Percentiles rank a stretch among this genome's conserved stretches.
Evolutionary conservation across 2,329 filamentous ascomycete species (phyloP).

Genomic region (Thyridium curvatum): DNA sequence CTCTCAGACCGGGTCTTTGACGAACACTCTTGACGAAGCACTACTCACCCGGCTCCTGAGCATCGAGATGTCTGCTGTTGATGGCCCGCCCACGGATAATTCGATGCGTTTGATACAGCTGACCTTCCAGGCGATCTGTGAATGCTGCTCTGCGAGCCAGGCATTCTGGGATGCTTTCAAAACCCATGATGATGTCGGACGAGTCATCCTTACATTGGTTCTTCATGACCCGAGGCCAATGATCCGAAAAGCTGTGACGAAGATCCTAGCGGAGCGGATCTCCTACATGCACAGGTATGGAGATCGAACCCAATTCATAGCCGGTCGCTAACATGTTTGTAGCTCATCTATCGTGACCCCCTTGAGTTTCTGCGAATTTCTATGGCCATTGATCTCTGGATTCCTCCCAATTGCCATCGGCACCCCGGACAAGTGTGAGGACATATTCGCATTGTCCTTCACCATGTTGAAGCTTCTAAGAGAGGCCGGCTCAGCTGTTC

Average conservation of each 20-base stretch:
- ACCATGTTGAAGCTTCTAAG: conserved; percentile 33
- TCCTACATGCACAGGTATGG: conserved; percentile 6
- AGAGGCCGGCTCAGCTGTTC: conserved; percentile 18
- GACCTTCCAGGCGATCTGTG: conserved; percentile 31
- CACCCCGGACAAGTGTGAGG: conserved; percentile 29
- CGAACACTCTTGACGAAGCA: conserved; percentile 14
- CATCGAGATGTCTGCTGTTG: conserved; percentile 16
- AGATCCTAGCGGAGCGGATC: conserved; percentile 23
- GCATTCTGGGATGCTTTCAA: conserved; percentile 32
- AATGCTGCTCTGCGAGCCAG: conserved; percentile 28
- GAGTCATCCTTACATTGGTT: conserved; percentile 26
- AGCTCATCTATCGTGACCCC: conserved; percentile 20
- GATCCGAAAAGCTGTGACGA: conserved; percentile 27
- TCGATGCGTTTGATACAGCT: conserved; percentile 8
- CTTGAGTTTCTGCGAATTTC: conserved; percentile 33
- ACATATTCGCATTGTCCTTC: conserved; percentile 36
- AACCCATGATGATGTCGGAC: conserved; percentile 14
- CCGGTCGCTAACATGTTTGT: conserved; percentile 1
- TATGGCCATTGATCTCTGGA: conserved; percentile 38
- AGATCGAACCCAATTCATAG: conserved; percentile 1
- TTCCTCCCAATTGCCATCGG: conserved; percentile 27
- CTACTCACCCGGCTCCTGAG: conserved; percentile 22
- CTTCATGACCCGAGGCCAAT: conserved; percentile 26
- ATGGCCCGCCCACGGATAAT: conserved; percentile 3
- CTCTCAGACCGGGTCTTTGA: conserved; percentile 8